Percentiles rank a stretch among this genome's conserved stretches.
Conservation (phyloP, 2,329 filamentous ascomycete genomes). For the Fusarium sp. region DNA sequence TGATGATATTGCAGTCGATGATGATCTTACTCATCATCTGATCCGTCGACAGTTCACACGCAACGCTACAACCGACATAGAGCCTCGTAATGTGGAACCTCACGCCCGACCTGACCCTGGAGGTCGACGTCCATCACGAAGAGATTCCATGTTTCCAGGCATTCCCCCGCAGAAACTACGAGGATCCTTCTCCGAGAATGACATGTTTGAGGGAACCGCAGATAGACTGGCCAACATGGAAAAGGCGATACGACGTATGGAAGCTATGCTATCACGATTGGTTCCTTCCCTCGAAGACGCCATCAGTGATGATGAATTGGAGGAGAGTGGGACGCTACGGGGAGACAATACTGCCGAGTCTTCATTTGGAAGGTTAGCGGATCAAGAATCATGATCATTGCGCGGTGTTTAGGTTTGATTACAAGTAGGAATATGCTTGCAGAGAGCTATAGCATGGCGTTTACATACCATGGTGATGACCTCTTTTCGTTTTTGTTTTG, state of each 20-base stretch:
- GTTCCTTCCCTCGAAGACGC: slow-evolving; percentile 46
- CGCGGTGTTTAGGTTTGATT: slow-evolving; percentile 9
- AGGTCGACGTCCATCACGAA: slow-evolving; percentile 53
- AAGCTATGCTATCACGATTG: slow-evolving; percentile 58
- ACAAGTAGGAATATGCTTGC: neutral
- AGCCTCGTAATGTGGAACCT: slow-evolving; percentile 30
- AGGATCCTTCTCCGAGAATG: slow-evolving; percentile 59
- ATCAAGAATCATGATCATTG: slow-evolving; percentile 13
- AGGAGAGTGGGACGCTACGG: slow-evolving; percentile 46
- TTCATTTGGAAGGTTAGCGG: slow-evolving; percentile 39
- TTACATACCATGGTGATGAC: neutral
- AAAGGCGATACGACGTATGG: slow-evolving; percentile 59
- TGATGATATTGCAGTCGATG: slow-evolving; percentile 68
- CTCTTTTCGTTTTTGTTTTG: neutral
- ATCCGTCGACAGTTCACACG: slow-evolving; percentile 67
- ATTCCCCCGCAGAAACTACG: slow-evolving; percentile 59
- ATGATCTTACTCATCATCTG: slow-evolving; percentile 67
- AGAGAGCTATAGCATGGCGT: slow-evolving; percentile 2
- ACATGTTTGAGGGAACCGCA: slow-evolving; percentile 58
- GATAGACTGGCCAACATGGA: slow-evolving; percentile 62
- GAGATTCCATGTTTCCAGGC: slow-evolving; percentile 68
- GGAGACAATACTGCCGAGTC: slow-evolving; percentile 47
- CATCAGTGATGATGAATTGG: slow-evolving; percentile 41
- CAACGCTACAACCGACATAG: slow-evolving; percentile 52
- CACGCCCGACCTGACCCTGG: slow-evolving; percentile 42